Evolutionary conservation across 2,329 filamentous ascomycete species (phyloP), one percentile per base, ranked within the genome.

Genomic region (Xylaria hypoxylon): DNA sequence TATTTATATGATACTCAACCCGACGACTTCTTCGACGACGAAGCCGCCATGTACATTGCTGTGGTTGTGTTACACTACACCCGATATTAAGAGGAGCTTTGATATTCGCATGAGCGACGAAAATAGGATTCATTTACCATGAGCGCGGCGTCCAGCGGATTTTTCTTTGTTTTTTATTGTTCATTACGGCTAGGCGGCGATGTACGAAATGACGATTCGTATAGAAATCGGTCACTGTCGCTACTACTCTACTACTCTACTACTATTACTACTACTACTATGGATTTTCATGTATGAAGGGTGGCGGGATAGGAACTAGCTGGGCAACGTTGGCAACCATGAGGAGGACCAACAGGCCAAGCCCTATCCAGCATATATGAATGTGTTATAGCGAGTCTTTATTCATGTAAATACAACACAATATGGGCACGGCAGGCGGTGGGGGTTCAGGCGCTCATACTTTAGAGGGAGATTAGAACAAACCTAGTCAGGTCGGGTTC

Each of bases 1-100:
- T 70, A 59, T 76, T 73, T 59, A 74, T 76, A 60, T 76, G 51
- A 73, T 5, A 55, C 50, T 11, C 33, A 65, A 40, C 47, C 57
- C 42, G 40, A 60, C 42, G 47, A 52, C 56, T 53, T 26, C 50
- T 31, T 51, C 58, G 40, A 50, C 40, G 38, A 51, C 31, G 45
- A 52, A 65, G 62, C 44, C 59, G 59, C 55, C 53, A 59, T 62
- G 62, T 66, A 63, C 13, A 66, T 58, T 66, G 42, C 48, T 50
- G 26, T 60, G 45, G 33, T 58, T 50, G 24, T 67, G 50, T 35
- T 50, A 56, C 33, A 55, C 13, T 28, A 53, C 61, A 28, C 33
- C 44, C 51, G 22, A 28, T 57, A 59, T 40, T 31, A 31, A 31
- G 33, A 51, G 55, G 57, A 60, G 35, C 26, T 38, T 68, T 26